A percentile compares a stretch with the other conserved stretches of the same genome.
phyloP scores from a whole-genome alignment of 2,329 filamentous ascomycete genomes.

The Pyrenochaeta sp. region DNA sequence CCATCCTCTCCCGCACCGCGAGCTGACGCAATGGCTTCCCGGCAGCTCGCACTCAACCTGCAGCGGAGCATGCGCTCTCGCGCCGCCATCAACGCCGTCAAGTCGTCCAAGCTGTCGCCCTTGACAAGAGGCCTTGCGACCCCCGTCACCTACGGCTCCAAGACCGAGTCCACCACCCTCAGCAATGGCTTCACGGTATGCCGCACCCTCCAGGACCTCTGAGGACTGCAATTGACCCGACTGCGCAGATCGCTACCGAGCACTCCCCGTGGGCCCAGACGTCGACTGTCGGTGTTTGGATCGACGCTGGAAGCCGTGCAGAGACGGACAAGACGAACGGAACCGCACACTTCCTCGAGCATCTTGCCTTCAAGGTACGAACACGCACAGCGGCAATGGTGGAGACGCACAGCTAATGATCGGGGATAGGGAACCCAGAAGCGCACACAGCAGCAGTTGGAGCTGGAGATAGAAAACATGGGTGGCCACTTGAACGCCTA shows the following conservation, averaged over 20 bases:
- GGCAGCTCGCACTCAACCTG: constrained; percentile 95
- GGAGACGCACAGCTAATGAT: constrained; percentile 33
- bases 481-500: constrained; percentile 99
- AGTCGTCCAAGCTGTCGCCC: constrained; percentile 60
- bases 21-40: constrained; percentile 80
- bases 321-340: constrained; percentile 99
- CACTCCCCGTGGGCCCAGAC: constrained; percentile 98
- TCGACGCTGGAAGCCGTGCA: constrained; percentile 96
- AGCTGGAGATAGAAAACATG: constrained; percentile 99
- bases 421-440: constrained; percentile 80
- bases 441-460: constrained; percentile 94
- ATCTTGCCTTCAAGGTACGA: constrained; percentile 97
- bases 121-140: constrained; percentile 90
- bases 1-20: constrained; percentile 34
- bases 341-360: constrained; percentile 99
- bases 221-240: constrained; percentile 44
- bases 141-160: constrained; percentile 75
- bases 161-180: constrained; percentile 95
- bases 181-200: constrained; percentile 96
- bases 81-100: constrained; percentile 79
- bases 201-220: constrained; percentile 16
- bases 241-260: constrained; percentile 87
- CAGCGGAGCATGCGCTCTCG: constrained; percentile 89
- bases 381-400: constrained; percentile 8
- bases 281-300: constrained; percentile 98